Percentiles rank a stretch among this genome's conserved stretches.
These are phyloP conservation scores for Mycocalia duriaeana DNA, from an alignment of 1,284 basidiomycete species.

Conservation along the genomic window DNA sequence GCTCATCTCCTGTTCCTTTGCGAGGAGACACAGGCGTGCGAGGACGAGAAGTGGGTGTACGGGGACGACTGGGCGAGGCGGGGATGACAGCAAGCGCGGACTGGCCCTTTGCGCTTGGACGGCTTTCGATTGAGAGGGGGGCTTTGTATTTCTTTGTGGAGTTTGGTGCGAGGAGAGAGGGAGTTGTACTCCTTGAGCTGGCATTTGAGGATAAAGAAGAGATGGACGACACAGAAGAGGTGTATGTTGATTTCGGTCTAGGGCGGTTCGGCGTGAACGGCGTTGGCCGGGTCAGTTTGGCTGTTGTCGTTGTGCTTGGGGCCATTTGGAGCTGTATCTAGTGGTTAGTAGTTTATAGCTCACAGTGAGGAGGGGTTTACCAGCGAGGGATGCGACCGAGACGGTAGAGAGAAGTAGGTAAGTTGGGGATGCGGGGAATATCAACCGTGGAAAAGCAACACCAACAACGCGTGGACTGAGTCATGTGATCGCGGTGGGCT, in stretches of 20 bases:
- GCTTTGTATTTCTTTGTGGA: slow-evolving; percentile 68
- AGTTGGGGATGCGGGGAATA: background rate
- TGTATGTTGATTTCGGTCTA: slow-evolving; percentile 31
- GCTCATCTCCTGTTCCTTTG: slow-evolving; percentile 41
- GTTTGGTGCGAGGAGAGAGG: slow-evolving; percentile 39
- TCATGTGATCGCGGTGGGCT: background rate
- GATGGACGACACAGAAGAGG: slow-evolving; percentile 23
- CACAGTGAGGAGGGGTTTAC: background rate
- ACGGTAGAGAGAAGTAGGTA: background rate
- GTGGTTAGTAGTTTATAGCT: background rate
- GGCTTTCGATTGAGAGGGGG: slow-evolving; percentile 54
- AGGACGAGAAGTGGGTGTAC: slow-evolving; percentile 38
- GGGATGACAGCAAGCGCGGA: slow-evolving; percentile 42
- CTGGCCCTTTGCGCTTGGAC: slow-evolving; percentile 37
- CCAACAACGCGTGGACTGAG: background rate
- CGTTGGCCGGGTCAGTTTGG: slow-evolving; percentile 22
- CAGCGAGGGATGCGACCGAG: background rate
- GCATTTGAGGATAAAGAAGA: slow-evolving; percentile 27
- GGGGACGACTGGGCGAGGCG: slow-evolving; percentile 42
- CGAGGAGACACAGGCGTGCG: slow-evolving; percentile 51
- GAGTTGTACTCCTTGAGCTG: slow-evolving; percentile 22
- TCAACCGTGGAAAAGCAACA: background rate
- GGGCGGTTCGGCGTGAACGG: slow-evolving; percentile 55
- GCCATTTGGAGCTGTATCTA: slow-evolving; percentile 8
- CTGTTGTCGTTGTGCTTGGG: slow-evolving; percentile 23